A percentile compares a stretch with the other conserved stretches of the same genome.
Evolutionary conservation across 192 early-diverging fungal genomes (phyloP).

Genomic region (Podila epigama): DNA sequence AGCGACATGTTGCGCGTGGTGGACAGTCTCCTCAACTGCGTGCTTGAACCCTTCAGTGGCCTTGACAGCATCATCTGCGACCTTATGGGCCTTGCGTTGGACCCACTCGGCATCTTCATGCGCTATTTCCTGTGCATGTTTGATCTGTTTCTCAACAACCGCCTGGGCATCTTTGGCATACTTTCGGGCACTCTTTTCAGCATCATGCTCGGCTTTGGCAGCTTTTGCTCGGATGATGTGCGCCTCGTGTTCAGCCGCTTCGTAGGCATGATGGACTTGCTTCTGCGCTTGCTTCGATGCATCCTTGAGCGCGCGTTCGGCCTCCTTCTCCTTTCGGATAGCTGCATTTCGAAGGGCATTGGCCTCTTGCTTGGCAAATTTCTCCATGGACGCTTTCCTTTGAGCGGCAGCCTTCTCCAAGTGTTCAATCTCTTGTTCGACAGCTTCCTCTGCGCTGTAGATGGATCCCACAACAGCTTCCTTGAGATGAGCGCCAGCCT

Average conservation of each 20-base stretch:
- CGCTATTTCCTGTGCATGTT: neutral
- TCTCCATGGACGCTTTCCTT: conserved; percentile 6
- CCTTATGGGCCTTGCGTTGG: neutral
- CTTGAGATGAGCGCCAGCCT: conserved; percentile 9
- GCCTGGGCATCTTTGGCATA: conserved; percentile 5
- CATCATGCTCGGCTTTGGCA: neutral
- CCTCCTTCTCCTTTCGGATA: conserved; percentile 17
- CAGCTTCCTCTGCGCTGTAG: conserved; percentile 10
- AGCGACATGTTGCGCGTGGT: neutral
- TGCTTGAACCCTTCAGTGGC: neutral
- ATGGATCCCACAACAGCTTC: neutral
- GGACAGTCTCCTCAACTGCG: neutral
- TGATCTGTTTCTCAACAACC: neutral
- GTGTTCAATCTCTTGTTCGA: conserved; percentile 14
- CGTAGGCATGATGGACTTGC: no score
- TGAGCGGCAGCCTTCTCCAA: conserved; percentile 3
- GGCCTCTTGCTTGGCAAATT: conserved; percentile 4
- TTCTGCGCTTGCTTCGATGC: conserved; percentile 15
- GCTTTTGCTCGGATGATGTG: conserved; percentile 20
- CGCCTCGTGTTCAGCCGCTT: conserved; percentile 12
- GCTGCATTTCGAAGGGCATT: neutral
- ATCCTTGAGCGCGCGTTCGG: conserved; percentile 3
- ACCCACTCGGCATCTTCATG: conserved; percentile 1
- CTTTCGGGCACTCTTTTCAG: neutral
- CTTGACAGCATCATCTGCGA: conserved; percentile 5